Conservation (phyloP, 306 rosid species). For the Cercis canadensis region DNA sequence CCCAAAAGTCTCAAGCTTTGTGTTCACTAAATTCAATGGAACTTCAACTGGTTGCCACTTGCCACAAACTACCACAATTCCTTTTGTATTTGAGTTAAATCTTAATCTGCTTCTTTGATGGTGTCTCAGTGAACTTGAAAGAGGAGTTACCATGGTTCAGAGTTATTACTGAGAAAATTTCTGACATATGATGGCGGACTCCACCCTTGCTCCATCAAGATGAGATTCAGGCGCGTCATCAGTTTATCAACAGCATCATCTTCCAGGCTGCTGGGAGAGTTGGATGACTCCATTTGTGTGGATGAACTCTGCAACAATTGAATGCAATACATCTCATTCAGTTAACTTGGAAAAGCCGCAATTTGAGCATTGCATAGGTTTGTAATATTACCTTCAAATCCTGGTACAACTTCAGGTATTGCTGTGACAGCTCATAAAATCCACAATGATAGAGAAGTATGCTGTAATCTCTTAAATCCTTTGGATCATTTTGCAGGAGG, state of each 20-base stretch:
- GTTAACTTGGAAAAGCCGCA: constrained; percentile 19
- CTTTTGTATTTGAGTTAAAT: neutral
- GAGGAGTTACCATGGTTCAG: constrained; percentile 77
- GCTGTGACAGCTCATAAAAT: constrained; percentile 65
- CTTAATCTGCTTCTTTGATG: constrained; percentile 8
- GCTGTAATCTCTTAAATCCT: constrained; percentile 88
- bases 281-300: constrained; percentile 28
- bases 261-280: constrained; percentile 49
- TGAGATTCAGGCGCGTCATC: constrained; percentile 68
- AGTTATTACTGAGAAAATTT: constrained; percentile 69
- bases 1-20: neutral
- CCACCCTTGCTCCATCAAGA: constrained; percentile 86
- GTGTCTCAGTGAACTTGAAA: constrained; percentile 14
- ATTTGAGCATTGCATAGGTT: constrained; percentile 1
- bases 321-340: constrained; percentile 10
- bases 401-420: constrained; percentile 60
- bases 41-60: constrained; percentile 1
- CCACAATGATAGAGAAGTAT: constrained; percentile 95
- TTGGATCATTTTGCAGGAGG: constrained; percentile 64
- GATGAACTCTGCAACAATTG: constrained; percentile 55
- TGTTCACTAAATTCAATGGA: constrained; percentile 8
- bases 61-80: constrained; percentile 1
- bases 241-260: constrained; percentile 74
- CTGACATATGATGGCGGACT: constrained; percentile 52
- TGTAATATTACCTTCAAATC: constrained; percentile 58